Base-by-base conservation (phyloP, 176 grass and related monocot genomes). In the Aegilops bicornis region DNA sequence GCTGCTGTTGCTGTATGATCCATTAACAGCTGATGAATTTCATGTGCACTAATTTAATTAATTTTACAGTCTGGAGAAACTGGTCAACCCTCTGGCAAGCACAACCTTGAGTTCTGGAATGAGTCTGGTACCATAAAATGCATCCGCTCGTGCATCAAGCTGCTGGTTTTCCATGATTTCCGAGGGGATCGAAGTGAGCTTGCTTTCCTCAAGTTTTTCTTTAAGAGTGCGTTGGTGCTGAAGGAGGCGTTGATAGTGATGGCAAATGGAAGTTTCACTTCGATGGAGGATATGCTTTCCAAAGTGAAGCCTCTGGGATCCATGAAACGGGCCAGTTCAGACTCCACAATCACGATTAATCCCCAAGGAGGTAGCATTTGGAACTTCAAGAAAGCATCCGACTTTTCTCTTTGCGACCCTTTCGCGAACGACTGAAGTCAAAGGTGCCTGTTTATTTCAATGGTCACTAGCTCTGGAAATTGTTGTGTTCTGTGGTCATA, bases 111-210 rank as follows among this genome's bases (percentile, higher is more conserved):
- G 23, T 23, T 75, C 3, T 75, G 42, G 72, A 75, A 48, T 13
- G 72, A 75, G 72, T 48, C 42, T 19, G 72, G 42, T 50, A 48
- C 72, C 72, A 75, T 75, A 75, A 45, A 75, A 24, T 75, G 72
- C 42, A 30, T 75, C 72, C 7, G 14, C 23, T 75, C 42, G 3
- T 25, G 42, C 42, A 50, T 50, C 42, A 75, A 75, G 13, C 24
- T 2, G 42, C 24, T 75, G 14, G 72, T 17, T 29, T 75, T 75
- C 42, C 42, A 75, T 75, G 43, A 75, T 48, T 75, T 75, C 24
- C 14, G 14, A 75, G 43, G 23, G 72, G 23, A 17, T 19, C 42
- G 72, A 17, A 75, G 42, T 10, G 72, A 75, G 72, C 72, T 75
- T 75, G 72, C 42, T 47, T 75, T 75, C 72, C 24, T 50, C 72